These are phyloP conservation scores for Xerocomellus intermedius DNA, from an alignment of 768 basidiomycete species.

Conservation along the genomic window DNA sequence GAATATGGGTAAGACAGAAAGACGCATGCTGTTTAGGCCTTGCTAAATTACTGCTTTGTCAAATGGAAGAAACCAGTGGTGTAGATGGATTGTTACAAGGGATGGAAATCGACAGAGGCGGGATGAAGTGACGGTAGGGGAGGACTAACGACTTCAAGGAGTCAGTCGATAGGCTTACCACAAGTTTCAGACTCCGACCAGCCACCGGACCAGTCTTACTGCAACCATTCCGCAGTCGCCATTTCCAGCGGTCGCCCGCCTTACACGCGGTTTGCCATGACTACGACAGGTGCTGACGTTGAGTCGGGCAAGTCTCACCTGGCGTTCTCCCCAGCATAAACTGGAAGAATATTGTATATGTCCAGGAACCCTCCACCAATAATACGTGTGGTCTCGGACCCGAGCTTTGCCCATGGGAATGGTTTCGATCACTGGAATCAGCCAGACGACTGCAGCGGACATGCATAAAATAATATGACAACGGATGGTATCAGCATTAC, in stretches of 20 bases:
- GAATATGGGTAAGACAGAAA: conserved; percentile 37
- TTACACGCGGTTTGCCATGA: conserved; percentile 3
- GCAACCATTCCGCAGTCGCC: conserved; percentile 4
- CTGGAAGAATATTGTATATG: not conserved
- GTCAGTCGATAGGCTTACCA: conserved; percentile 1
- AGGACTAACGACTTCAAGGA: not conserved
- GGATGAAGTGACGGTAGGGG: not conserved
- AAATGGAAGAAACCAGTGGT: not conserved
- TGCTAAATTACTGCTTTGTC: not conserved
- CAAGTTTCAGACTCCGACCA: conserved; percentile 26
- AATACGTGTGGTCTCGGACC: not conserved
- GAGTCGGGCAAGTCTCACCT: not conserved
- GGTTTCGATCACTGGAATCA: not conserved
- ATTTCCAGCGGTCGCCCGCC: not conserved
- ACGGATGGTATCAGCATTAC: not conserved
- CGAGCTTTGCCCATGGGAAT: not conserved
- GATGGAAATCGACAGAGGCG: not conserved
- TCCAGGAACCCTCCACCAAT: not conserved
- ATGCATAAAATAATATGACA: no score
- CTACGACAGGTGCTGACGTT: not conserved
- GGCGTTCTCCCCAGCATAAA: no score
- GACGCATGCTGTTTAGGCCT: conserved; percentile 32
- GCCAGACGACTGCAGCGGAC: not conserved
- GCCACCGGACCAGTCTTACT: not conserved
- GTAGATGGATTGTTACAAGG: not conserved